phyloP scores from a whole-genome alignment of 2,329 filamentous ascomycete species.

The Diaporthe australafricana region DNA sequence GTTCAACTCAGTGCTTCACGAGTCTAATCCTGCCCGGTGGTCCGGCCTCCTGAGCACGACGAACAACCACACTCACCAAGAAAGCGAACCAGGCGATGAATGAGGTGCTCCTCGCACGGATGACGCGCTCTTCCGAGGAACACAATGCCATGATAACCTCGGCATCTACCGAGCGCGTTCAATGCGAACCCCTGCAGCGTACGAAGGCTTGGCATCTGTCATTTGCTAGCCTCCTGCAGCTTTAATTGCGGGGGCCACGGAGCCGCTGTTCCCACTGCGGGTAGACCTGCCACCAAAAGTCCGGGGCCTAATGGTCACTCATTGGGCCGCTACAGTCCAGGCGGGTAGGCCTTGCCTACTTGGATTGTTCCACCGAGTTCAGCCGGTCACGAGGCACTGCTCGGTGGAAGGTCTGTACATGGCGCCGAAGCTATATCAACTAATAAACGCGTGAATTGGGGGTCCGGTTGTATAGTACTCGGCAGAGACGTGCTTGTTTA shows the following conservation, averaged over 20 bases:
- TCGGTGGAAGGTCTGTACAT: background rate
- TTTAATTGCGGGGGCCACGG: slow-evolving; percentile 8
- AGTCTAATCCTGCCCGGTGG: slow-evolving; percentile 37
- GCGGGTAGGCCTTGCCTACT: background rate
- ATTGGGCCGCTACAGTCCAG: slow-evolving; percentile 12
- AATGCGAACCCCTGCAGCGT: slow-evolving; percentile 2
- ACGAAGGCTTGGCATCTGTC: slow-evolving; percentile 12
- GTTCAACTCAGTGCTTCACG: slow-evolving; percentile 46
- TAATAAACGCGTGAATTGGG: background rate
- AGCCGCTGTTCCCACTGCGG: slow-evolving; percentile 3
- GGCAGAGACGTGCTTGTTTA: slow-evolving; percentile 21
- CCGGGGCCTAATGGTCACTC: background rate
- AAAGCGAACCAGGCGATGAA: slow-evolving; percentile 49
- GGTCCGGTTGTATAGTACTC: background rate
- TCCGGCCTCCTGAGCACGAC: slow-evolving; percentile 52
- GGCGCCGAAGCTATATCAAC: background rate
- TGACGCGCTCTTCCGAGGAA: background rate
- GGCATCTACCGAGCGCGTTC: background rate
- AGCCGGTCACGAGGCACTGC: background rate
- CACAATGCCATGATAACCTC: background rate
- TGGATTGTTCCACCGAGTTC: slow-evolving; percentile 12
- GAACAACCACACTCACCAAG: slow-evolving; percentile 51
- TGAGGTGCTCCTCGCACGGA: slow-evolving; percentile 2
- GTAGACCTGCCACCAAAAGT: background rate
- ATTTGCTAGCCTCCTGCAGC: slow-evolving; percentile 3